Base-by-base conservation (phyloP, 805 yeast genomes). In the Spathaspora hagerdaliae region DNA sequence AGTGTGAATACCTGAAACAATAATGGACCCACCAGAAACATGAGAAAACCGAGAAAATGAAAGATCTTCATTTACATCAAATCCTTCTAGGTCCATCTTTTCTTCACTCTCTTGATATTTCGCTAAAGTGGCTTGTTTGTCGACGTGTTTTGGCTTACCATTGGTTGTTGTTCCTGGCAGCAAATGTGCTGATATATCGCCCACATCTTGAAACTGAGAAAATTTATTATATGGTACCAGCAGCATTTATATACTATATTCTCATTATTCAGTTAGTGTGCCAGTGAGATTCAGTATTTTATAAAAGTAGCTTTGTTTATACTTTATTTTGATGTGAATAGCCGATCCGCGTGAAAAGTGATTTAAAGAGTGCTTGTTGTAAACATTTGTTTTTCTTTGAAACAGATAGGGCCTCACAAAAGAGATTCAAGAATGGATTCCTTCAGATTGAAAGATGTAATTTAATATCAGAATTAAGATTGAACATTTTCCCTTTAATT, bases 41-140 rank as follows among this genome's bases (percentile, higher is more conserved):
- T 63, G 67, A 42, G 74, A 65, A 49, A 70, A 70, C 51, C 57
- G 64, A 37, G 72, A 67, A 50, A 60, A 69, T 6, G 73, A 66
- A 10, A 70, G 51, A 41, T 67, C 47, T 19, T 43, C 36, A 6
- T 15, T 27, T 15, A 40, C 4, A 7, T 61, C 60, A 41, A 64
- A 60, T 36, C 62, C 73, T n/a, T 61, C 58, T 6, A 54, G 53
- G 36, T 53, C 56, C 11, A 54, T 57, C 15, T 56, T 53, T 31
- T 53, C 52, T 6, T 52, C 52, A 24, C 48, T 50, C 39, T 64
- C 67, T 41, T 53, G 56, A 42, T 50, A 63, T 44, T 57, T 58
- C 67, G 36, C 72, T 47, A 19, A 75, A 65, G 48, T 68, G 10
- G 44, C 37, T 36, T 47, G 33, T 35, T 47, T 49, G 27, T 15